Base-by-base conservation (phyloP, 164 flowering plant genomes). In the Piper longum region DNA sequence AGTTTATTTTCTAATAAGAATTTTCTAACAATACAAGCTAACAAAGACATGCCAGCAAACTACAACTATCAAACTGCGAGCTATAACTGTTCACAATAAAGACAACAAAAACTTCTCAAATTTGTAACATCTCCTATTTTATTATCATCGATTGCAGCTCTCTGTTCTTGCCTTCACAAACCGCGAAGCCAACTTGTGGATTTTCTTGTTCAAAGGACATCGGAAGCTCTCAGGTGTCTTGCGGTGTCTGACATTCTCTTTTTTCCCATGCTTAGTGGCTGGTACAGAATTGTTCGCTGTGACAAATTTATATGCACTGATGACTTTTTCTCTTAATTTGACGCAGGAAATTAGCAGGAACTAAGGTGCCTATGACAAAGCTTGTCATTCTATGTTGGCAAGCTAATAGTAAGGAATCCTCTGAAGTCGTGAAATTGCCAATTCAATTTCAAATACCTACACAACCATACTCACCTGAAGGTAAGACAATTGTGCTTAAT, bases 371-470 rank as follows among this genome's bases (percentile, higher is more conserved):
- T 7, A 68, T 4, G 71, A 76, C 78, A 44, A 77, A 82, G 64
- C 72, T 89, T 54, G 96, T 81, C 57, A 83, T 96, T 9, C 75
- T 89, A 61, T 67, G 77, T 61, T 82, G 85, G 83, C 74, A 70
- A 74, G 82, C 73, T 69, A 72, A 57, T 62, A 41, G 2, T 11
- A 67, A 64, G 7, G 74, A 73, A 44, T 70, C 74, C 1, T 69
- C 77, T 17, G 83, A 81, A 74, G 74, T 84, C 2, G 78, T 87
- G 45, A 69, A 51, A 36, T 62, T 95, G 66, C 99, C 99, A 6
- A 79, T 95, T 59, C 98, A 98, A 18, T 95, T 87, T 61, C 86
- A 86, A 68, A 88, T 95, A 41, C 99, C 99, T 60, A 98, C 97
- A 26, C 70, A 71, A 56, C 83, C 81, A 45, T 95, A 91, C 76